Evolutionary conservation across 2,329 filamentous ascomycete genomes (phyloP), one percentile per base, ranked within the genome.

Genomic region (Phialophora tarda): DNA sequence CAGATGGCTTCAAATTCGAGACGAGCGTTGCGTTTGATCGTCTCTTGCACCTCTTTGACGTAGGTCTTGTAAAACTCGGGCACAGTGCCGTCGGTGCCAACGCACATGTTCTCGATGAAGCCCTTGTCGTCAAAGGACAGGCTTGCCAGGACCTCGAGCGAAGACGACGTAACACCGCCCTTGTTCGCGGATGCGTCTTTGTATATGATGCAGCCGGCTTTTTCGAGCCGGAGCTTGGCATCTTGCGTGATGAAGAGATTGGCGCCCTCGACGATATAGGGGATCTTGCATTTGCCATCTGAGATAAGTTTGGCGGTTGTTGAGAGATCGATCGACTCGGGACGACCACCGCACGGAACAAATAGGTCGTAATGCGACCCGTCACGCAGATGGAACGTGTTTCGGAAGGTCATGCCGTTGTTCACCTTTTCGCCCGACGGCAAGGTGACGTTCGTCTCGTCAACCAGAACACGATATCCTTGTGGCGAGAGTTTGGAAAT

Each of bases 171-270:
- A 54, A 99, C 95, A 78, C 95, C 95, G 71, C 95, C 95, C 85
- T 99, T 99, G 86, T 99, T 99, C 64, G 94, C 93, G 44, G 92
- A 97, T 4, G 95, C 95, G 78, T 99, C 95, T 83, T 99, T 99
- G 89, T 93, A 97, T 48, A 99, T 81, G 74, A 98, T 88, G 76
- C 92, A 96, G 67, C 95, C 95, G n/a, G 94, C 93, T 73, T 92
- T 90, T 82, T 99, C 95, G 14, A 99, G 88, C 26, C 93, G 91
- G 63, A 98, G 86, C 83, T 98, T 98, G 74, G 94, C 94, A 75
- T 99, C 95, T 80, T 99, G 95, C 0, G 95, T 97, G 81, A 99
- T 96, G 86, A 99, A 99, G 62, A 99, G 84, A 78, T 98, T 99
- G 79, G 95, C 95, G 61, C 95, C 95, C 81, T 99, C 95, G 53